Evolutionary conservation across 768 basidiomycete genomes (phyloP).

Genomic region (Lactarius hatsudake): DNA sequence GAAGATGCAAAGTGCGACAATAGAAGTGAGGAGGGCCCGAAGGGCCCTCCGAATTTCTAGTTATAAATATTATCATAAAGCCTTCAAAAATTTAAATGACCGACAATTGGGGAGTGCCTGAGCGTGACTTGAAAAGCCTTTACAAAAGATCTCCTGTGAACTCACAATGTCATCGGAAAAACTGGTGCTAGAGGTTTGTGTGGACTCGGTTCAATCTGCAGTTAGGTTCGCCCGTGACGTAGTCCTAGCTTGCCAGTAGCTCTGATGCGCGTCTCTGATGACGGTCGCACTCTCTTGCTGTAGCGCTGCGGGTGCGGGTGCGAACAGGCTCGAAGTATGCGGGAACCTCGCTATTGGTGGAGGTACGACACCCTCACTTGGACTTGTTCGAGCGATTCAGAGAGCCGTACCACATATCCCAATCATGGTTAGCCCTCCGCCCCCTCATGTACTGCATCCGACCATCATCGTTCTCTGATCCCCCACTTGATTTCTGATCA

Average conservation of each 20-base stretch:
- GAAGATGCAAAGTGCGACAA: too few relatives aligned
- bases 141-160: too few relatives aligned
- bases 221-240: constrained; percentile 7
- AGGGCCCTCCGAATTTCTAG: too few relatives aligned
- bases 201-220: constrained; percentile 22
- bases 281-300: neutral
- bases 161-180: neutral
- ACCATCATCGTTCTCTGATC: neutral
- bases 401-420: constrained; percentile 48
- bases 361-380: constrained; percentile 80
- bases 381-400: constrained; percentile 60
- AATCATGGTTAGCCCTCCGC: constrained; percentile 55
- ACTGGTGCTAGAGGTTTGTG: constrained; percentile 20
- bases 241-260: neutral
- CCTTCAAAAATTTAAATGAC: too few relatives aligned
- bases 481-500: neutral
- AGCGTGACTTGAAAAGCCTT: too few relatives aligned
- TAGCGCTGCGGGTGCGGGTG: constrained; percentile 70
- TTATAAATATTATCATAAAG: too few relatives aligned
- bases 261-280: neutral
- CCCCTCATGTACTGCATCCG: neutral
- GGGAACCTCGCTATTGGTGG: constrained; percentile 69
- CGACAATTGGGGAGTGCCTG: too few relatives aligned
- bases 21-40: too few relatives aligned
- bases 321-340: constrained; percentile 76